A percentile compares a stretch with the other conserved stretches of the same genome.
phyloP scores from a whole-genome alignment of 441 rosid genomes.

The Bruguiera hainesii region DNA sequence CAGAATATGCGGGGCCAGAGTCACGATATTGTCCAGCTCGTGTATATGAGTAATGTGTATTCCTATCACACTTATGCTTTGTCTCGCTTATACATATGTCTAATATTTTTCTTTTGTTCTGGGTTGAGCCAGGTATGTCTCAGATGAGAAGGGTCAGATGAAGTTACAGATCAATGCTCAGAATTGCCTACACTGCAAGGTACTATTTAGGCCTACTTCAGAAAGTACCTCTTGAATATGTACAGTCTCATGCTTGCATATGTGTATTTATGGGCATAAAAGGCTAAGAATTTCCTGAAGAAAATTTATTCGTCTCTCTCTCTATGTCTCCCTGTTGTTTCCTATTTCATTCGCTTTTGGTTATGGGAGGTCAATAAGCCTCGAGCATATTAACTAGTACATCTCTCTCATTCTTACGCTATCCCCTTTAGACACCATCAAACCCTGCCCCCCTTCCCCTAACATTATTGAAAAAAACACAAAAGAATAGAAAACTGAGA shows the following conservation, averaged over 20 bases:
- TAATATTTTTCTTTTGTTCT: constrained; percentile 14
- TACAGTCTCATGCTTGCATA: neutral
- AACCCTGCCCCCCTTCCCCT: too few species aligned
- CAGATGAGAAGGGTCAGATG: constrained; percentile 58
- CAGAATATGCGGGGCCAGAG: constrained; percentile 82
- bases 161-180: constrained; percentile 93
- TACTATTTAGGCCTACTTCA: constrained; percentile 19
- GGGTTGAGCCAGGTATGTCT: constrained; percentile 48
- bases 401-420: too few species aligned
- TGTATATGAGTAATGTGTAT: constrained; percentile 74
- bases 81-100: constrained; percentile 2
- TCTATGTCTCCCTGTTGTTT: too few species aligned
- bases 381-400: too few species aligned
- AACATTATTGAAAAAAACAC: too few species aligned
- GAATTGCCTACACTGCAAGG: constrained; percentile 98
- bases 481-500: too few species aligned
- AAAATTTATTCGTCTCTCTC: too few species aligned
- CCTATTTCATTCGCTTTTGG: too few species aligned
- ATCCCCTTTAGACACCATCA: too few species aligned
- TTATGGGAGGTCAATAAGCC: too few species aligned
- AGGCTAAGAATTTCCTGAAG: neutral
- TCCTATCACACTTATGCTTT: constrained; percentile 5
- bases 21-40: constrained; percentile 95
- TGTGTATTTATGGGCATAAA: neutral
- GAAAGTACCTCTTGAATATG: neutral